A percentile compares a stretch with the other conserved stretches of the same genome.
These are phyloP conservation scores for Candida palmyrensis DNA, from an alignment of 805 yeast species.

Conservation along the genomic window DNA sequence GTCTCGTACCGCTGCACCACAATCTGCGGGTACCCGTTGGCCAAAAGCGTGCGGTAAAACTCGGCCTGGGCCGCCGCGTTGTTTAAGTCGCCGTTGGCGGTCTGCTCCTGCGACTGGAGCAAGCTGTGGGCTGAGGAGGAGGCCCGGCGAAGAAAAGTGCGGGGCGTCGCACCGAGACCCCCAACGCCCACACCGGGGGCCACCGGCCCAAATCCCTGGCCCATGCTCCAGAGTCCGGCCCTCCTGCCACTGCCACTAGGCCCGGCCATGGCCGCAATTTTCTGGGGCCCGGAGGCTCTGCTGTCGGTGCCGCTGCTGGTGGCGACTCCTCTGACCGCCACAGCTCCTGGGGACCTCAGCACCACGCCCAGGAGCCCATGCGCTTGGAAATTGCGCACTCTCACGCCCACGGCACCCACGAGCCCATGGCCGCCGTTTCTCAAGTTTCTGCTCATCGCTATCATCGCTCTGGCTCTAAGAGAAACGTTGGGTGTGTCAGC, in stretches of 20 bases:
- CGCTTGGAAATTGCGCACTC: too few species aligned
- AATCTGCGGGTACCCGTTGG: conserved; percentile 88
- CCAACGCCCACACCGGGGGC: not conserved
- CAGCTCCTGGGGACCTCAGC: too few species aligned
- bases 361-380: too few species aligned
- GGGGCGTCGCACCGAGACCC: not conserved
- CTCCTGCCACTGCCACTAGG: not conserved
- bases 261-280: not conserved
- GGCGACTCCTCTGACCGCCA: too few species aligned
- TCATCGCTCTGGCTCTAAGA: too few species aligned
- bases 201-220: not conserved
- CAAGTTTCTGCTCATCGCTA: too few species aligned
- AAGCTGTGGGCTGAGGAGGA: conserved; percentile 23
- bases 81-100: conserved; percentile 72
- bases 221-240: not conserved
- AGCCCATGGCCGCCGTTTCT: too few species aligned
- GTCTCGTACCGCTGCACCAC: conserved; percentile 94
- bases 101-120: conserved; percentile 58
- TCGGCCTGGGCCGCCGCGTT: conserved; percentile 76
- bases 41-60: conserved; percentile 70
- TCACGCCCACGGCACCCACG: too few species aligned
- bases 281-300: not conserved
- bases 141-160: conserved; percentile 9
- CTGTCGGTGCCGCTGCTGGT: too few species aligned
- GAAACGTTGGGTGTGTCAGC: too few species aligned